These are phyloP conservation scores for Paracoccidioides brasiliensis DNA, from an alignment of 2,329 filamentous ascomycete genomes.

Conservation along the genomic window DNA sequence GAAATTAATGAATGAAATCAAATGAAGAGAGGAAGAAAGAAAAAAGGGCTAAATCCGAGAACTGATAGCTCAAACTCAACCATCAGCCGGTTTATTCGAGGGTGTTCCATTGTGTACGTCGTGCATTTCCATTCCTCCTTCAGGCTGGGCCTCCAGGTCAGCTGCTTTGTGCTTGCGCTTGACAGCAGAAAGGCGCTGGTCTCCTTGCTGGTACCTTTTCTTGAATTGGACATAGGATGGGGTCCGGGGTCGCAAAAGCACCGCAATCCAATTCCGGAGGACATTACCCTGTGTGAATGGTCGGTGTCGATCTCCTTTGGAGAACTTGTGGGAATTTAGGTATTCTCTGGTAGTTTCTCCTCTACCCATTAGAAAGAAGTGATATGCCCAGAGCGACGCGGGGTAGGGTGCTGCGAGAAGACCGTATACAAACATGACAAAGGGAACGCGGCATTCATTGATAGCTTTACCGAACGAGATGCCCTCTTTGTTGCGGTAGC, in stretches of 20 bases:
- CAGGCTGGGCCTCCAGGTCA: slow-evolving; percentile 39
- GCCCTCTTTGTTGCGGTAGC: slow-evolving; percentile 51
- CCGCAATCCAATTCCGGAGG: slow-evolving; percentile 65
- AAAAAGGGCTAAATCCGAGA: not conserved
- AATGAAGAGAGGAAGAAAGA: not conserved
- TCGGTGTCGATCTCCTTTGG: slow-evolving; percentile 78
- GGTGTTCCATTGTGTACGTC: slow-evolving; percentile 30
- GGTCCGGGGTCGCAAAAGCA: slow-evolving; percentile 69
- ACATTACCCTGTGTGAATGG: slow-evolving; percentile 72
- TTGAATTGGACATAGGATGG: slow-evolving; percentile 89
- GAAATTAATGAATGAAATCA: slow-evolving; percentile 1
- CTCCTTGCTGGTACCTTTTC: slow-evolving; percentile 58
- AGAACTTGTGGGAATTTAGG: slow-evolving; percentile 89
- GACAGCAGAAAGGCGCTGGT: slow-evolving; percentile 62
- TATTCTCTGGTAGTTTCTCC: slow-evolving; percentile 96
- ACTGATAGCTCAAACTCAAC: slow-evolving; percentile 2
- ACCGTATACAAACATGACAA: slow-evolving; percentile 79
- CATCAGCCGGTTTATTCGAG: not conserved
- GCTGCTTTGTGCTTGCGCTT: slow-evolving; percentile 40
- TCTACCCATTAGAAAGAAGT: slow-evolving; percentile 77
- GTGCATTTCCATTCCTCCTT: slow-evolving; percentile 57
- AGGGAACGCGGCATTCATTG: slow-evolving; percentile 60
- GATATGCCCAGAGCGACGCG: slow-evolving; percentile 70
- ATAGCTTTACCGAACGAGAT: slow-evolving; percentile 58
- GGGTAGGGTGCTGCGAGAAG: slow-evolving; percentile 67